Percentiles rank a stretch among this genome's conserved stretches.
These are phyloP conservation scores for Oemleria cerasiformis DNA, from an alignment of 306 rosid genomes.

Conservation along the genomic window DNA sequence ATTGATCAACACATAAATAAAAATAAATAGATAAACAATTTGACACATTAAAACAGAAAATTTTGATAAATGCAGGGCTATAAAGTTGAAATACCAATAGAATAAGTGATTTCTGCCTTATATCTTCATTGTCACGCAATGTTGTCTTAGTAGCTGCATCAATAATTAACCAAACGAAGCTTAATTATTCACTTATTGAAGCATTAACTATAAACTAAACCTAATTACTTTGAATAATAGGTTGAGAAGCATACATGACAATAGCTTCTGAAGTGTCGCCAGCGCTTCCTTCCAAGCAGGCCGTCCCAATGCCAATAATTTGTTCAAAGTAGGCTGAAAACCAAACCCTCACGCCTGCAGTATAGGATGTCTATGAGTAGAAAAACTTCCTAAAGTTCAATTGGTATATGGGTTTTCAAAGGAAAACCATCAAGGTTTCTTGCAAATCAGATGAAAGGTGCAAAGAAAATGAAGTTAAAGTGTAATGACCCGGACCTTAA, in stretches of 20 bases:
- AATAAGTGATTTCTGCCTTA: constrained; percentile 67
- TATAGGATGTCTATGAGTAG: no score
- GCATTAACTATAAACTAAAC: background rate
- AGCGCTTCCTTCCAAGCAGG: constrained; percentile 99
- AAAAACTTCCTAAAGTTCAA: no score
- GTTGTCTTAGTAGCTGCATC: constrained; percentile 70
- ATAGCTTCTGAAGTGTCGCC: constrained; percentile 74
- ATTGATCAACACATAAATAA: constrained; percentile 11
- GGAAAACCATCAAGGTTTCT: no score
- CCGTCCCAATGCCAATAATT: constrained; percentile 80
- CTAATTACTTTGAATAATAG: background rate
- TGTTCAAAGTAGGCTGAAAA: constrained; percentile 74
- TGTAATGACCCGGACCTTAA: no score
- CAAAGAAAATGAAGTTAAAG: no score
- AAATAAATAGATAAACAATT: background rate
- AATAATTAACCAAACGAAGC: constrained; percentile 16
- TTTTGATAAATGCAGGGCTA: background rate
- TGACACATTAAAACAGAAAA: background rate
- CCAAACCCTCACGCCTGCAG: no score
- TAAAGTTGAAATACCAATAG: constrained; percentile 54
- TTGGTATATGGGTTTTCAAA: no score
- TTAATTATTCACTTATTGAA: background rate
- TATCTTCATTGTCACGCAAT: constrained; percentile 67
- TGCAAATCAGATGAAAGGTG: no score
- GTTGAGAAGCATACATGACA: constrained; percentile 53